Evolutionary conservation across 73 alveolate species (phyloP), one percentile per base, ranked within the genome.

Genomic region (Paramecium primaurelia): DNA sequence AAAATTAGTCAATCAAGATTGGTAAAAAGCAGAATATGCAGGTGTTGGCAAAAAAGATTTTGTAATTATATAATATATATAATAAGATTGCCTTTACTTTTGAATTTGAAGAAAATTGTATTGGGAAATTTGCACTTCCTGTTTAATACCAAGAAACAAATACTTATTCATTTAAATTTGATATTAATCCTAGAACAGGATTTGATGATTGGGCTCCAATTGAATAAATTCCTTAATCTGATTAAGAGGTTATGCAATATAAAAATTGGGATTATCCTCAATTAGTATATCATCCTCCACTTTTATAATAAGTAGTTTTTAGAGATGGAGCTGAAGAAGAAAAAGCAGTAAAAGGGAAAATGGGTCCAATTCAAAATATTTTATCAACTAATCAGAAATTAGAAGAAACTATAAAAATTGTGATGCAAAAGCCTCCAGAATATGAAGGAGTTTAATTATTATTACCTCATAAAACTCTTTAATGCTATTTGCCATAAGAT

Each of bases 281-380:
- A 18, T 30, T 89, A 40, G 75, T 71, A 16, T 64, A 45, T 10
- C 88, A 89, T 89, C 94, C 94, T 45, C 94, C 94, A 20, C 49
- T 89, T 4, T 59, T 71, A 14, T 77, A 89, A 71, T 40, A 69
- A 28, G 34, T 77, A 22, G 69, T 71, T 10, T 89, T 71, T 22
- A 77, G 94, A 44, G 77, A 77, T 45, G 94, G 94, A 45, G 94
- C 94, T 11, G 94, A 89, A 73, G 94, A 89, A 71, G 94, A 89
- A 36, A 71, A 89, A 10, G 68, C 94, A 9, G 20, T 83, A 16
- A 89, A 54, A 89, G 94, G 94, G 5, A 64, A 83, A 26, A 89
- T 71, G 88, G 94, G 94, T 3, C 86, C 83, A 16, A 45, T 71
- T 8, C 30, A 71, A 7, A 71, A 47, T 45, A 25, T 89, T 40